Conservation (phyloP, 2,329 filamentous ascomycete species). For the Xylariaceae sp. region DNA sequence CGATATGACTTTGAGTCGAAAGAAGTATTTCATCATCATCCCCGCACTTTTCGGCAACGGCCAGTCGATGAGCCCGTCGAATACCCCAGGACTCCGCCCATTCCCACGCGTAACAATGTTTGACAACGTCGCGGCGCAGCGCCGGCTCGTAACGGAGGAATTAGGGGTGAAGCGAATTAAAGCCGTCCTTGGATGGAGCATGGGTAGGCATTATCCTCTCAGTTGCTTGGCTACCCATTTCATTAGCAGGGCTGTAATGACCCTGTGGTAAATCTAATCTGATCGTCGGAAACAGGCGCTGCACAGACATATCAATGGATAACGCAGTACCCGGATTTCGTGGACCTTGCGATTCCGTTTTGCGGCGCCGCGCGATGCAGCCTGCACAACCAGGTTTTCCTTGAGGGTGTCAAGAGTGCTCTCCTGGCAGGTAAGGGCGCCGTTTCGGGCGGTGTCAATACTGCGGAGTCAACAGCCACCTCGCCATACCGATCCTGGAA, state of each 20-base stretch:
- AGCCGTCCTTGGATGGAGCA: conserved; percentile 65
- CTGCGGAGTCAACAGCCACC: conserved; percentile 39
- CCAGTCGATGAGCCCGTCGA: conserved; percentile 64
- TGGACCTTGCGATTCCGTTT: conserved; percentile 62
- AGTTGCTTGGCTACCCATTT: neutral
- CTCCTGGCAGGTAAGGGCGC: conserved; percentile 55
- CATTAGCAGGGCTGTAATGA: neutral
- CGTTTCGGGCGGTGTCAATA: conserved; percentile 47
- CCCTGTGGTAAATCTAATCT: neutral
- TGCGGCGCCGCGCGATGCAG: conserved; percentile 62
- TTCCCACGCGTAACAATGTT: conserved; percentile 63
- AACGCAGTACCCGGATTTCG: conserved; percentile 59
- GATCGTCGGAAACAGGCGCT: conserved; percentile 41
- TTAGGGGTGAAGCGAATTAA: conserved; percentile 56
- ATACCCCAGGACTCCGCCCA: conserved; percentile 48
- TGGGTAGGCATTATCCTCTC: conserved; percentile 37
- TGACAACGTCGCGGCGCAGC: conserved; percentile 65
- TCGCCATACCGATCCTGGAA: conserved; percentile 46
- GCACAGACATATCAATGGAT: conserved; percentile 64
- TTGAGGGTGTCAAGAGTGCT: conserved; percentile 54
- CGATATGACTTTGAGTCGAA: conserved; percentile 60
- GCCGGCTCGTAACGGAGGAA: conserved; percentile 61
- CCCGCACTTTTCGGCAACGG: conserved; percentile 66
- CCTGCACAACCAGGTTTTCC: conserved; percentile 64
- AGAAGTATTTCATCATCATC: conserved; percentile 56